Base-by-base conservation (phyloP, 805 yeast species). In the Nakazawaea wyomingensis region DNA sequence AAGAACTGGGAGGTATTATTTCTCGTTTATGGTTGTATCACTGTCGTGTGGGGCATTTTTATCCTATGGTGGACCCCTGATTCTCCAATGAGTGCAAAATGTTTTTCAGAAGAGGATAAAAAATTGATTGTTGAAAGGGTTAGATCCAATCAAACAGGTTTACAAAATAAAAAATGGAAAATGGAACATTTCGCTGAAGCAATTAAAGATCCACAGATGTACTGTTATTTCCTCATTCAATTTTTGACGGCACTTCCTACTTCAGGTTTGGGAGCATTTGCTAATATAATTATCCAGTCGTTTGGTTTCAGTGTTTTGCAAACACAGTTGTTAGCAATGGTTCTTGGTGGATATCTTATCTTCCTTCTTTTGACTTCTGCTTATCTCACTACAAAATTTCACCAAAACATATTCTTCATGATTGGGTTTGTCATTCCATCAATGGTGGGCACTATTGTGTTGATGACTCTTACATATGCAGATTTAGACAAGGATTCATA, bases 61-160 rank as follows among this genome's bases (percentile, higher is more conserved):
- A 53, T 66, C 38, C 35, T 51, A 18, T 45, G 58, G 35, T 50
- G 54, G 31, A 45, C 63, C 17, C 68, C 70, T n/a, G 60, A 60
- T 47, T 51, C 53, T 35, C 66, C 65, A 33, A 52, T 59, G 30
- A 40, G 50, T 18, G 66, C 66, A 3, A 60, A 65, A 50, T 65
- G 60, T 34, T 53, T 63, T 28, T 55, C 51, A 34, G 62, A 60
- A 26, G 61, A 55, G 18, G 72, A 71, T 45, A 70, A 65, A 50
- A 51, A 62, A 30, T 50, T 55, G 37, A 59, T 56, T 28, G 54
- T 57, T 36, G 52, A 56, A 5, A 53, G 67, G 48, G 54, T 57
- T 4, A 58, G 60, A 27, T 51, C 53, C 20, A 66, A 62, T 39
- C 57, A 56, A 37, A 65, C 66, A 17, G 73, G 71, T 36, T 54